phyloP scores from a whole-genome alignment of 495 filamentous ascomycete genomes.

The Hyaloscypha variabilis region DNA sequence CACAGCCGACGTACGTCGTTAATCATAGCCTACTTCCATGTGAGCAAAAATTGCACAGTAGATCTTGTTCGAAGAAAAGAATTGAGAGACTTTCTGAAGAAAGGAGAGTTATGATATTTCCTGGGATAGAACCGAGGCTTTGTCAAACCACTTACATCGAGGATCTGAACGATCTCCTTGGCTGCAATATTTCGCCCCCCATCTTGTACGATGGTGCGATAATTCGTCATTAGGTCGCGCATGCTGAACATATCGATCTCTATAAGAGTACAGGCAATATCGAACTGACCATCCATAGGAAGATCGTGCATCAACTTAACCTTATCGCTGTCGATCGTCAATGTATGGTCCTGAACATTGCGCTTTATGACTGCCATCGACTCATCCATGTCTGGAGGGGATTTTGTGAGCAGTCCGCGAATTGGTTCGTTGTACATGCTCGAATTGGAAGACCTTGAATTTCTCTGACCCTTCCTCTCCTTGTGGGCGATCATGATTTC shows the following conservation, averaged over 20 bases:
- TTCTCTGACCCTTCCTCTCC: conserved; percentile 8
- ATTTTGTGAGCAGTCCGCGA: not conserved
- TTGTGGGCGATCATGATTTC: conserved; percentile 17
- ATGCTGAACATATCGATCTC: conserved; percentile 12
- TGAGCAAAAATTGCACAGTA: conserved; percentile 30
- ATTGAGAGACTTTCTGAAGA: conserved; percentile 18
- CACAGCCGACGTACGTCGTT: conserved; percentile 40
- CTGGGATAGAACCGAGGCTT: not conserved
- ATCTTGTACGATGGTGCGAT: conserved; percentile 5
- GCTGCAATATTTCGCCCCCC: conserved; percentile 1
- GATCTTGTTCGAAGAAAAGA: conserved; percentile 33
- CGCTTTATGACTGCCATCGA: not conserved
- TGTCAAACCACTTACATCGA: not conserved
- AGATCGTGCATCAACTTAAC: conserved; percentile 4
- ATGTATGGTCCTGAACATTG: conserved; percentile 2
- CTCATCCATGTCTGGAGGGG: not conserved
- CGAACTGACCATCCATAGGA: not conserved
- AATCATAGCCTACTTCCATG: conserved; percentile 32
- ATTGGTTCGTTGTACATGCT: conserved; percentile 1
- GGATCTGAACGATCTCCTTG: conserved; percentile 5
- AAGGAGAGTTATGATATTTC: not conserved
- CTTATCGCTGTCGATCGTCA: conserved; percentile 13
- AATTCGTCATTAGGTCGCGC: conserved; percentile 9
- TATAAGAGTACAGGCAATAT: conserved; percentile 8
- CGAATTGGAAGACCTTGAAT: conserved; percentile 26